These are phyloP conservation scores for Clitopilus hobsonii DNA, from an alignment of 768 basidiomycete genomes.

Conservation along the genomic window DNA sequence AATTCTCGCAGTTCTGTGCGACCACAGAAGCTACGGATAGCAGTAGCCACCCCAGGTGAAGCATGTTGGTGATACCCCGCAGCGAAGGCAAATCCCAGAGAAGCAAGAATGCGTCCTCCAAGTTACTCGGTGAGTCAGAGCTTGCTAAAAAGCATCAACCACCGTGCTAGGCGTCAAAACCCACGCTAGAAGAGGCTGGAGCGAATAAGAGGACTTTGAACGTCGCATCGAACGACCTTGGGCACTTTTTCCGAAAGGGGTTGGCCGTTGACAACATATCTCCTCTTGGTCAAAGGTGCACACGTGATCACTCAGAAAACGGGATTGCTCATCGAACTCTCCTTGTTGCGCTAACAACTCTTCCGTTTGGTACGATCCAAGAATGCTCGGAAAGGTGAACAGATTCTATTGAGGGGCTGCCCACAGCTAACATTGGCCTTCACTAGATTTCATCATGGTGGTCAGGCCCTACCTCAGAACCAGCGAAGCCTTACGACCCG, in stretches of 20 bases:
- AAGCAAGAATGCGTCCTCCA: not conserved
- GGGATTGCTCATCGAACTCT: not conserved
- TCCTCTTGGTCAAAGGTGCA: not conserved
- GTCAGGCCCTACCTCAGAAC: conserved; percentile 30
- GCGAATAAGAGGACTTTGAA: not conserved
- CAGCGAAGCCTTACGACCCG: conserved; percentile 54
- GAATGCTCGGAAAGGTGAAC: conserved; percentile 41
- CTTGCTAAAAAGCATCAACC: not conserved
- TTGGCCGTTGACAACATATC: not conserved
- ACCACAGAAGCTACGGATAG: conserved; percentile 16
- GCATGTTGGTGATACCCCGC: not conserved
- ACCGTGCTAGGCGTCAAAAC: not conserved
- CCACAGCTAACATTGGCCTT: not conserved
- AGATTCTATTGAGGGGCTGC: not conserved
- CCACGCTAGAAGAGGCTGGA: not conserved
- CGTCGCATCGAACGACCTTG: not conserved
- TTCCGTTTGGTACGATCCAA: not conserved
- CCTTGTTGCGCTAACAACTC: not conserved
- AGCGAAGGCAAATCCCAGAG: not conserved
- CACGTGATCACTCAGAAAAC: not conserved
- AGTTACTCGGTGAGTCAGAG: not conserved
- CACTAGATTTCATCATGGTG: conserved; percentile 51
- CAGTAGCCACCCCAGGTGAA: conserved; percentile 9
- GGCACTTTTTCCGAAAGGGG: not conserved
- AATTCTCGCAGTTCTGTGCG: conserved; percentile 64